These are phyloP conservation scores for Aspergillus quadrilineatus DNA, from an alignment of 2,329 filamentous ascomycete species.

Conservation along the genomic window DNA sequence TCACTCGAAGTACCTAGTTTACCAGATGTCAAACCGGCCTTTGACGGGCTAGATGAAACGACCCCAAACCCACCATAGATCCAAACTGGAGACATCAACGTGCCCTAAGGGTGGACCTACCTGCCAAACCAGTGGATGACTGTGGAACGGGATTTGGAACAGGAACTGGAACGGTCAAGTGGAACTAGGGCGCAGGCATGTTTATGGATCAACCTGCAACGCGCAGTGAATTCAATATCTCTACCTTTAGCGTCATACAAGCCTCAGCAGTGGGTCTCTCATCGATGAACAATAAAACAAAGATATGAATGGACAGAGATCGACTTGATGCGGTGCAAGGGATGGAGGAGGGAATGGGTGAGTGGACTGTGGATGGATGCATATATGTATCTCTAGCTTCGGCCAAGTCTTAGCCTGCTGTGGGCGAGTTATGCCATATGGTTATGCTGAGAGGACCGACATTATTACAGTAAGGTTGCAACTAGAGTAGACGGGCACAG, in stretches of 20 bases:
- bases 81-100: neutral
- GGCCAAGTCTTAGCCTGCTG: neutral
- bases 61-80: neutral
- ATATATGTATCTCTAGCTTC: neutral
- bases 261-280: neutral
- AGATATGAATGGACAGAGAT: neutral
- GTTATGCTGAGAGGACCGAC: neutral
- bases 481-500: too few species aligned
- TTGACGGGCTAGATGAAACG: neutral
- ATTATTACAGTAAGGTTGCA: too few species aligned
- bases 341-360: neutral
- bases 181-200: neutral
- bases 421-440: neutral
- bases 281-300: neutral
- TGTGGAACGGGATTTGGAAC: too few species aligned
- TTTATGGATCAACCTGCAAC: neutral
- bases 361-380: neutral
- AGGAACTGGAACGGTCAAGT: neutral
- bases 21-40: neutral
- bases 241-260: neutral
- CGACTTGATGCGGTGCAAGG: slow-evolving; percentile 2
- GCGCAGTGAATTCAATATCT: neutral
- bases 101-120: neutral
- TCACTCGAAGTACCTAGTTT: too few species aligned
- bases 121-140: neutral